These are phyloP conservation scores for Aureobasidium mangrovei DNA, from an alignment of 2,329 filamentous ascomycete genomes.

Conservation along the genomic window DNA sequence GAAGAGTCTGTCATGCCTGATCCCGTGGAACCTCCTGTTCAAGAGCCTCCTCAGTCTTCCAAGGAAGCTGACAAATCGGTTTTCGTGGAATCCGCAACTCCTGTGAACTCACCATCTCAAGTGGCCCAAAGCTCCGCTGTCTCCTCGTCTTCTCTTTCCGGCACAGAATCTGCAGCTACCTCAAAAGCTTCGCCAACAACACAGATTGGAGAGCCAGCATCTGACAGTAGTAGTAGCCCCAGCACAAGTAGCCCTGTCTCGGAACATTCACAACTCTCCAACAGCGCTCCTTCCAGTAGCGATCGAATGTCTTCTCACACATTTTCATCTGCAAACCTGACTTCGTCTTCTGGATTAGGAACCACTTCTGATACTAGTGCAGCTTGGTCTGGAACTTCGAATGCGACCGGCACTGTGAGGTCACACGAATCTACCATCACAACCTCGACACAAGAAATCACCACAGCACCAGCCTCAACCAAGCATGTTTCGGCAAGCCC, in stretches of 20 bases:
- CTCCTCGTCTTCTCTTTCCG: background rate
- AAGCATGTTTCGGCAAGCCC: background rate
- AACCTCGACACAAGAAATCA: background rate
- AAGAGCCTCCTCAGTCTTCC: conserved; percentile 12
- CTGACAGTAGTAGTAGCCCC: too few species aligned
- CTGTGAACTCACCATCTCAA: background rate
- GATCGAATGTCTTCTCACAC: too few species aligned
- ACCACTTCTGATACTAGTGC: background rate
- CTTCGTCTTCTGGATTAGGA: too few species aligned
- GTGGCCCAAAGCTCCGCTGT: background rate
- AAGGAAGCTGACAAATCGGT: conserved; percentile 15
- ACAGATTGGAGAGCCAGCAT: too few species aligned
- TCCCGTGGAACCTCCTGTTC: conserved; percentile 2
- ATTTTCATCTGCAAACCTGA: too few species aligned
- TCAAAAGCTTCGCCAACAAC: too few species aligned
- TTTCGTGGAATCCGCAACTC: background rate
- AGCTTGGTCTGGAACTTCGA: background rate
- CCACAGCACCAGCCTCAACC: background rate
- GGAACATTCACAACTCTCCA: too few species aligned
- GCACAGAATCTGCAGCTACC: background rate
- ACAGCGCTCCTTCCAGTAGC: too few species aligned
- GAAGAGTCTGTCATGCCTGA: conserved; percentile 33
- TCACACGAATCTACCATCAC: background rate
- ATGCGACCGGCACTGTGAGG: background rate
- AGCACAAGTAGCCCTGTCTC: too few species aligned